Base-by-base conservation (phyloP, 2,329 filamentous ascomycete species). In the Chaetomium globosum region DNA sequence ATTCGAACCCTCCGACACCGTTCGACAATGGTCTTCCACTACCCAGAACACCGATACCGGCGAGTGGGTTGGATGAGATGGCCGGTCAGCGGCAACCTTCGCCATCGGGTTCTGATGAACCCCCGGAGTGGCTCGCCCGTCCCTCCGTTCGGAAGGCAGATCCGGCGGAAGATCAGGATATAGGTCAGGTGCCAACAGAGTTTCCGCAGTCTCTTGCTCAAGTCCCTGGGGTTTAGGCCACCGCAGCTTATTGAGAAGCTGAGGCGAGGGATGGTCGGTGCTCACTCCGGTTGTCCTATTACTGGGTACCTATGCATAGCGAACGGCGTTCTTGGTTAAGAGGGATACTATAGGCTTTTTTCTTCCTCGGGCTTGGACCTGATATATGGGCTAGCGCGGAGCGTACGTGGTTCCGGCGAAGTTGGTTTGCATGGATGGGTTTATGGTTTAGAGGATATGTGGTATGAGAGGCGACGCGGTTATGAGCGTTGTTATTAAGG, bases 291-390 rank as follows among this genome's bases (percentile, higher is more conserved):
- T 59, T 58, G 23, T 56, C 46, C 67, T 63, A 46, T 56, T 61
- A 13, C 56, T 26, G 26, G 26, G 26, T 55, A 19, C 39, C 39
- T 43, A 53, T 65, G 70, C 73, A 74, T 73, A 74, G 73, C 74
- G 72, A 69, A 54, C 39, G 73, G 74, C 69, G 73, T 74, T 74
- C n/a, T 31, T 49, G 59, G 36, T 63, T 64, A n/a, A 7, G 33
- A 33, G 52, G 33, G 19, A 58, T 65, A 65, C 57, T 54, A 60
- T 28, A 26, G 64, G 36, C 56, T 51, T 28, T 30, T 63, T 33
- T 57, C 19, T 39, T 19, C 53, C 51, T 16, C 39, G 16, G 57
- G 23, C 28, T 57, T 39, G n/a, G 21, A 16, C 13, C 26, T 2
- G 58, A 26, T 28, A 46, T n/a, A 10, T 21, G 48, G 61, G 39